Base-by-base conservation (phyloP, 495 filamentous ascomycete species). In the Aspergillus panamensis region DNA sequence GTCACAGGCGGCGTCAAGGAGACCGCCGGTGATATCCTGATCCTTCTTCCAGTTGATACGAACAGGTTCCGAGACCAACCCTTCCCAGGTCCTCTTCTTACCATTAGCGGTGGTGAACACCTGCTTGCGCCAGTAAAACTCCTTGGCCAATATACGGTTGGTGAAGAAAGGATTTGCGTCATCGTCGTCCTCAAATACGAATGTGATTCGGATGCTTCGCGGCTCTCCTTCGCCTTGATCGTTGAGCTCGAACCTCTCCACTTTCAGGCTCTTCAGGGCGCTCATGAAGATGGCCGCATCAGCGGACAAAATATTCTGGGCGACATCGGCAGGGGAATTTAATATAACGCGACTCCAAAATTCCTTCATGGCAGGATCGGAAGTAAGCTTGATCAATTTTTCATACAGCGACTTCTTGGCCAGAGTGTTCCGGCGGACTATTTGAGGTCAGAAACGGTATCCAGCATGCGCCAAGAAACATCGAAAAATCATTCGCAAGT, bases 271-370 rank as follows among this genome's bases (percentile, higher is more conserved):
- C 54, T 71, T 78, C 31, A 96, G 81, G 31, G 77, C 77, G 21
- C 77, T 73, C 48, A 85, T 77, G 35, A 97, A 77, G 25, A 88
- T 68, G 3, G 73, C 79, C 12, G 87, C 85, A 74, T 97, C 92
- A 30, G 80, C 78, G 17, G 89, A 84, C 58, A 88, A 86, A 65
- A 96, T 89, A 73, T 83, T 88, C 68, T 90, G 86, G 71, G 96
- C 92, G 60, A 96, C 82, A 51, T 95, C 87, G 29, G 78, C 77
- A 2, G 92, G 90, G 6, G 90, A 85, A 72, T 91, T 87, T 68
- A 93, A 87, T 66, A 96, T 76, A 42, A 96, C 90, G 58, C 93
- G 78, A 30, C 87, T 76, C 92, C 92, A 97, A 84, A 96, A 97
- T 76, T 89, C 82, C 31, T 71, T 54, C 6, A 78, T 61, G 12